Conservation (phyloP, 176 grass and related monocot species). For the Metroxylon sagu region DNA sequence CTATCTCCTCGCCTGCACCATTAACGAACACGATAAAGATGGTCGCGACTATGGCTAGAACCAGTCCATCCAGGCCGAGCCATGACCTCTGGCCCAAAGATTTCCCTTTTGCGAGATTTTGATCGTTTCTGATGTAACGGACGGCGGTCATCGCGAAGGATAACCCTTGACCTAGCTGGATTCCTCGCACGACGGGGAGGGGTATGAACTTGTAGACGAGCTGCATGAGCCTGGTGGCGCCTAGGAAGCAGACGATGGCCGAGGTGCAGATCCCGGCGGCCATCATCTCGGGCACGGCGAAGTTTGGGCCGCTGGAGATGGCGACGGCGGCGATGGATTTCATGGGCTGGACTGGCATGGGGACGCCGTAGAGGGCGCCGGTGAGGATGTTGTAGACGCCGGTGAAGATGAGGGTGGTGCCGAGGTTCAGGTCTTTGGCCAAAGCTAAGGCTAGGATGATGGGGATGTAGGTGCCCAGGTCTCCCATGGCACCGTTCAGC, state of each 20-base stretch:
- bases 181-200: slow-evolving; percentile 78
- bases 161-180: slow-evolving; percentile 81
- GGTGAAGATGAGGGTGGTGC: slow-evolving; percentile 49
- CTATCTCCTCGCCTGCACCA: slow-evolving; percentile 40
- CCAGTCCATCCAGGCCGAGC: slow-evolving; percentile 73
- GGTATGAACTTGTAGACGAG: slow-evolving; percentile 69
- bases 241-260: slow-evolving; percentile 51
- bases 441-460: slow-evolving; percentile 41
- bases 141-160: slow-evolving; percentile 79
- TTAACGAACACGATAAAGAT: slow-evolving; percentile 69
- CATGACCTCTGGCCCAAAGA: slow-evolving; percentile 28
- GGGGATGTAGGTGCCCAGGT: slow-evolving; percentile 47
- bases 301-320: slow-evolving; percentile 23
- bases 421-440: slow-evolving; percentile 29
- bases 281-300: slow-evolving; percentile 56
- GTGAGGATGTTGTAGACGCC: slow-evolving; percentile 44
- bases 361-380: slow-evolving; percentile 43
- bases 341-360: slow-evolving; percentile 37
- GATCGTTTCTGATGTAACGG: slow-evolving; percentile 72
- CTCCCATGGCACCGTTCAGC: slow-evolving; percentile 34
- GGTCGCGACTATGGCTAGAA: slow-evolving; percentile 38
- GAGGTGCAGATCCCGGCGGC: slow-evolving; percentile 67
- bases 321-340: slow-evolving; percentile 39
- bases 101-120: slow-evolving; percentile 59
- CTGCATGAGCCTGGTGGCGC: slow-evolving; percentile 60